Evolutionary conservation across 176 grass and related monocot genomes (phyloP), one percentile per base, ranked within the genome.

Genomic region (Tillandsia leiboldiana): DNA sequence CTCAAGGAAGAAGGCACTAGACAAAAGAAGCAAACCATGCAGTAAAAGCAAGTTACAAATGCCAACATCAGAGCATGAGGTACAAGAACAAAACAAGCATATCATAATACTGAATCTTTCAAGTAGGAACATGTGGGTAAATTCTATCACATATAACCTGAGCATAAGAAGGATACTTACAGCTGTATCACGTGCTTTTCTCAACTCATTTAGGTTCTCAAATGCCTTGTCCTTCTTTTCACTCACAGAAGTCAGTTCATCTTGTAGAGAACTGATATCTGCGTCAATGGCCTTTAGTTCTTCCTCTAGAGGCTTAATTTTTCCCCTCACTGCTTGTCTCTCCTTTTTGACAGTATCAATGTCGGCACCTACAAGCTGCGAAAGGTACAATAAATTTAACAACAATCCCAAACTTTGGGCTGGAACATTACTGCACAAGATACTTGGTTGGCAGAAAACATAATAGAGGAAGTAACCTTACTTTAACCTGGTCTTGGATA

Each of bases 401-500:
- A 59, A 2, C 14, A 8, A 17, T 59, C n/a, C 12, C 20, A 15
- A 23, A 17, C 9, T 61, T 61, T 17, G 15, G 13, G 4, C 9
- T 18, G 22, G 22, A 61, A 61, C 10, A 61, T 22, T 42, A 42
- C 33, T 42, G 33, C 33, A 42, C 56, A 10, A 61, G n/a, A 61
- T 6, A 61, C 22, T 9, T 15, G 56, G 56, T 18, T 61, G 5
- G 12, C 56, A 61, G 15, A 22, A 61, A 9, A 61, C 17, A 23
- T 9, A 61, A 20, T 61, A 61, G 56, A 15, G 17, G 15, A 61
- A 18, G 10, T 20, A 61, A 24, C 89, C 84, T 85, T 90, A 99
- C 94, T 83, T 93, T 93, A 64, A 90, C 89, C 83, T 93, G 87
- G 71, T 77, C 94, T 48, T 99, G 89, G 83, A 99, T 82, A 47